Evolutionary conservation across 768 basidiomycete genomes (phyloP).

Genomic region (Kwoniella bestiolae): DNA sequence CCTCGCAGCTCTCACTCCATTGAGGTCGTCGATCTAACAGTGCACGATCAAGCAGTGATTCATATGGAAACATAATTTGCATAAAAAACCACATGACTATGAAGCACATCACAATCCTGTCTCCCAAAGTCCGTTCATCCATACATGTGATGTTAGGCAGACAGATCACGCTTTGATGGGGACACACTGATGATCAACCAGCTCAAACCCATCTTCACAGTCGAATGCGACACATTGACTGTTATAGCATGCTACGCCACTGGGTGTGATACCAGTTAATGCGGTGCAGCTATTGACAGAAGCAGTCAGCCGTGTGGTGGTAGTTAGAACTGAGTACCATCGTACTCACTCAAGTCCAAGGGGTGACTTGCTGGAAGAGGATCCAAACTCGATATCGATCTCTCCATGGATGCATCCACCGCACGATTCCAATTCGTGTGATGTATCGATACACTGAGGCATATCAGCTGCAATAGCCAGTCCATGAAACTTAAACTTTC

Average conservation of each 20-base stretch:
- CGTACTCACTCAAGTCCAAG: conserved; percentile 3
- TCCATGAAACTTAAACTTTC: too few relatives aligned
- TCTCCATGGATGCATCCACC: conserved; percentile 1
- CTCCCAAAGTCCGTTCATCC: too few relatives aligned
- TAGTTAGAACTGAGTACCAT: neutral
- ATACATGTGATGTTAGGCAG: neutral
- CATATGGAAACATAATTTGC: too few relatives aligned
- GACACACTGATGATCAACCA: neutral
- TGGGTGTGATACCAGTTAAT: neutral
- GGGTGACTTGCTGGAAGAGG: neutral
- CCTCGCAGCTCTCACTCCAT: too few relatives aligned
- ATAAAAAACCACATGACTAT: too few relatives aligned
- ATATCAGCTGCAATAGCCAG: neutral
- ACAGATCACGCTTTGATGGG: neutral
- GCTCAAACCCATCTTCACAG: neutral
- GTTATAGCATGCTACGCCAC: neutral
- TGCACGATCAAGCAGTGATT: too few relatives aligned
- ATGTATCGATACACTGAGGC: neutral
- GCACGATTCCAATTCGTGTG: neutral
- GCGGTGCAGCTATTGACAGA: neutral
- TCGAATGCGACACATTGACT: neutral
- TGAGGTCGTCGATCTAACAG: too few relatives aligned
- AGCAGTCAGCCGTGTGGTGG: neutral
- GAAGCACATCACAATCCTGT: too few relatives aligned
- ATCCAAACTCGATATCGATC: neutral